Conservation (phyloP, 2,329 filamentous ascomycete species). For the Sporothrix variecibatus region DNA sequence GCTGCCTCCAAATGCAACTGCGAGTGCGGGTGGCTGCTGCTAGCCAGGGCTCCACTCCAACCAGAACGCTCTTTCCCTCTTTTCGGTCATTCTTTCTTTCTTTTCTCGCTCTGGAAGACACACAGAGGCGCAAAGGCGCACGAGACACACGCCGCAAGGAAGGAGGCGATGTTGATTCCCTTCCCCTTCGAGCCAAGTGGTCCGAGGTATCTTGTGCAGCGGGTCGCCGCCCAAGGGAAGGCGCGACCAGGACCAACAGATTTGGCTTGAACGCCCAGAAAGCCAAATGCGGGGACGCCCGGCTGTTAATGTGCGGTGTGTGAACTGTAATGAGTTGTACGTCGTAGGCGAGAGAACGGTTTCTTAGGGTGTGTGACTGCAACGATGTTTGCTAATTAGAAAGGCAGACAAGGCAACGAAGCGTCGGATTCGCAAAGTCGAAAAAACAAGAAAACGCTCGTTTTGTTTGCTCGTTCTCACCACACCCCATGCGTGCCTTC, state of each 20-base stretch:
- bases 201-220: not conserved
- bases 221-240: slow-evolving; percentile 1
- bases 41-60: not conserved
- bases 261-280: not conserved
- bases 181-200: slow-evolving; percentile 21
- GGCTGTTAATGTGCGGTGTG: not conserved
- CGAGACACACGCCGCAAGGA: not conserved
- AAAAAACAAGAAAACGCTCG: not conserved
- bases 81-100: not conserved
- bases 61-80: not conserved
- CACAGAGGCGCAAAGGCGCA: not conserved
- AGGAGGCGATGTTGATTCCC: slow-evolving; percentile 13
- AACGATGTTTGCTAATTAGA: not conserved
- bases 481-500: not conserved
- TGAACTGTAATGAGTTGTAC: not conserved
- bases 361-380: not conserved
- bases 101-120: not conserved
- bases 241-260: not conserved
- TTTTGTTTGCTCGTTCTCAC: not conserved
- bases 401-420: not conserved
- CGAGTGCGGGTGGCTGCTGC: not conserved
- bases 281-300: slow-evolving; percentile 12
- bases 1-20: not conserved
- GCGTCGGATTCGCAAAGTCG: not conserved
- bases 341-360: not conserved